Evolutionary conservation across 164 flowering plant species (phyloP).

Genomic region (Vitis riparia): DNA sequence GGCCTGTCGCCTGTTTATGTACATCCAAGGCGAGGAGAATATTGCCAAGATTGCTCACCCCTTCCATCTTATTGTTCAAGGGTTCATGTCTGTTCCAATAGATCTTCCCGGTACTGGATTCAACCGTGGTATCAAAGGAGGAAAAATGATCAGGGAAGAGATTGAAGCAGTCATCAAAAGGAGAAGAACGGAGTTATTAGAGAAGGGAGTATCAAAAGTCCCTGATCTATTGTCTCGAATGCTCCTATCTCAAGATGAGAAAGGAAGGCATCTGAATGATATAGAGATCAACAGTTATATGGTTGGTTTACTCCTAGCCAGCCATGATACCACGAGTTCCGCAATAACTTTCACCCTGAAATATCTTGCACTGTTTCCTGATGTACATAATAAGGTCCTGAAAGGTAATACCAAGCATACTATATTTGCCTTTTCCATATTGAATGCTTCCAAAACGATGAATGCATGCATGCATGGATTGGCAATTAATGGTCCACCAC

Average conservation of each 20-base stretch:
- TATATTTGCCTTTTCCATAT: too few species aligned
- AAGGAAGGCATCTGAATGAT: background rate
- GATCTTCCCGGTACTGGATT: conserved; percentile 14
- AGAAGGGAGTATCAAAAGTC: too few species aligned
- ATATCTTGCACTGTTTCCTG: conserved; percentile 3
- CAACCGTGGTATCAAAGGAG: background rate
- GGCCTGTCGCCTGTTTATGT: conserved; percentile 26
- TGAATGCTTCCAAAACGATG: too few species aligned
- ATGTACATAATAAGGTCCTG: background rate
- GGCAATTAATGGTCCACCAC: too few species aligned
- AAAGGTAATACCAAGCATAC: conserved; percentile 1
- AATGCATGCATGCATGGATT: too few species aligned
- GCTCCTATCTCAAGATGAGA: background rate
- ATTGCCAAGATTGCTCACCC: background rate
- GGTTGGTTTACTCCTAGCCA: background rate
- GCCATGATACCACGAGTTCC: conserved; percentile 6
- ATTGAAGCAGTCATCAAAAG: background rate
- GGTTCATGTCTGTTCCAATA: conserved; percentile 4
- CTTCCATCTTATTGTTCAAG: background rate
- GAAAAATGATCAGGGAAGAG: background rate
- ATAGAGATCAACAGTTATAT: conserved; percentile 9
- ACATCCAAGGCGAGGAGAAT: background rate
- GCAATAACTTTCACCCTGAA: conserved; percentile 6
- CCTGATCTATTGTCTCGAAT: background rate
- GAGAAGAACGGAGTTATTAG: background rate